Base-by-base conservation (phyloP, 2,329 filamentous ascomycete species). In the Botryosphaeria dothidea region DNA sequence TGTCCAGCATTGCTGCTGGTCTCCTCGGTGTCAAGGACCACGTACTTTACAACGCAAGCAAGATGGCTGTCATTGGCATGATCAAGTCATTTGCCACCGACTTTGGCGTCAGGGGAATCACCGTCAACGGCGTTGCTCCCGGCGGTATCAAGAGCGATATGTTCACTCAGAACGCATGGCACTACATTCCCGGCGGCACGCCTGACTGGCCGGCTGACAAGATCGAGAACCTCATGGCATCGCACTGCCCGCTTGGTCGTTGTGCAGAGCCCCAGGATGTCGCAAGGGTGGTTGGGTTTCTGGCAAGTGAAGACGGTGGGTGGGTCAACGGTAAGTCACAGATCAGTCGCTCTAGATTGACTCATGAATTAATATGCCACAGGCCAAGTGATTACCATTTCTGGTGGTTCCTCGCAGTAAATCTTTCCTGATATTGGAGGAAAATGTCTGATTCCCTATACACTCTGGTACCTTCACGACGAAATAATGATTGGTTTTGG, bases 101-200 rank as follows among this genome's bases (percentile, higher is more conserved):
- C 78, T 90, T 89, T 75, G 89, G 89, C 65, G 83, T 82, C 71
- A 84, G 85, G 71, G 84, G 86, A 58, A 88, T 91, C 73, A 91
- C 89, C 0, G 88, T 90, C 78, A 92, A 92, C 71, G 88, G 88
- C 68, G 88, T 91, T 52, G 89, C 89, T 1, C 89, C 89, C 1
- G 89, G 89, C 64, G 89, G 89, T 49, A 88, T 91, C 80, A 90
- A 91, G 84, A 88, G 84, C 48, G 90, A 92, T 76, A 92, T 92
- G 90, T 92, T 90, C 80, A 83, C 88, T 67, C 84, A 86, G 77
- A 90, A 90, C 76, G 84, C 87, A 25, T 80, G 79, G 76, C 77
- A 78, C 64, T 82, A 83, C 68, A 83, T 83, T 46, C 81, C 82
- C 0, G 80, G 80, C 3, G 82, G 77, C 9, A 78, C 73, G 4